Conservation (phyloP, 257 asterid genomes). For the Solanum pennellii region DNA sequence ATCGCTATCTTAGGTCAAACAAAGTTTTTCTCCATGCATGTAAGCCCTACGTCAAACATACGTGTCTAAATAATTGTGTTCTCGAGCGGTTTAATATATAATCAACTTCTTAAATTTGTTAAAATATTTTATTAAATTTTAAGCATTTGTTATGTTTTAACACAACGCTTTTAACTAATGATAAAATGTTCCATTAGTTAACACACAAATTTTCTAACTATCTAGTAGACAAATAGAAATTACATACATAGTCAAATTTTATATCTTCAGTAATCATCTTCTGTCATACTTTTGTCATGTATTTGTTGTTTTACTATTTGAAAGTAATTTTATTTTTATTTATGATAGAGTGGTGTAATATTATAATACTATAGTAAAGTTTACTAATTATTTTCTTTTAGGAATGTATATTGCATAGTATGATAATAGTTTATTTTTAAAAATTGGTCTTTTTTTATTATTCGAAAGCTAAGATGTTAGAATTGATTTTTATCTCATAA, state of each 20-base stretch:
- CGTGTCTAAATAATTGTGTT: background rate
- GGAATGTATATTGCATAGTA: background rate
- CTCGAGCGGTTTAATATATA: background rate
- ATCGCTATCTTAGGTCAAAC: conserved; percentile 11
- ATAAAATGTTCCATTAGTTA: background rate
- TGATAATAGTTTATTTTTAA: background rate
- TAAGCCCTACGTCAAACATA: conserved; percentile 15
- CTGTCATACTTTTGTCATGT: background rate
- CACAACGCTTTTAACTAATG: background rate
- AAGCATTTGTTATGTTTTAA: background rate
- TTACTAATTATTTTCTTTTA: background rate
- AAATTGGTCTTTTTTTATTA: too few species aligned
- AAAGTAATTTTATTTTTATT: background rate
- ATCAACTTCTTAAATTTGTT: background rate
- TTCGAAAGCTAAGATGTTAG: background rate
- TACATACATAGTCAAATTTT: background rate
- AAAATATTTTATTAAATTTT: too few species aligned
- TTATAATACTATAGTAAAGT: background rate
- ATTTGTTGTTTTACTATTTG: background rate
- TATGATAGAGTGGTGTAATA: background rate
- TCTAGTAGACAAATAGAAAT: background rate
- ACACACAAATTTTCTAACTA: background rate
- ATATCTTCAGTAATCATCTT: background rate
- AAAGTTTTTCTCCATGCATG: conserved; percentile 13
- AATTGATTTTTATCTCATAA: background rate